phyloP scores from a whole-genome alignment of 2,329 filamentous ascomycete species.

The Berkeleyomyces rouxiae region DNA sequence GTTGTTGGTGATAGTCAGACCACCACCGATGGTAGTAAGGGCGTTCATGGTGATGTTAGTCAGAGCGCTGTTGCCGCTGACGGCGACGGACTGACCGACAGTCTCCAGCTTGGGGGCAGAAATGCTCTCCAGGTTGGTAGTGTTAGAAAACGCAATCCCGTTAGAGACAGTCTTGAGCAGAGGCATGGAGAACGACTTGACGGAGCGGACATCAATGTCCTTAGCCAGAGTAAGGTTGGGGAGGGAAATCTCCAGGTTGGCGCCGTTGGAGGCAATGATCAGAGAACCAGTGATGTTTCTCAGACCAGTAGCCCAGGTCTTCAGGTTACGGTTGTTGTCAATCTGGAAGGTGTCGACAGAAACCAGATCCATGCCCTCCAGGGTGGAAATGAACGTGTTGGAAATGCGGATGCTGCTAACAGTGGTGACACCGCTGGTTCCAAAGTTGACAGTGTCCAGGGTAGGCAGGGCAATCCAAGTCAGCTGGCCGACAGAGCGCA shows the following conservation, averaged over 20 bases:
- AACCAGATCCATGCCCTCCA: constrained; percentile 67
- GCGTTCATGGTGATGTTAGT: constrained; percentile 60
- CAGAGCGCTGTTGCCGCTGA: constrained; percentile 45
- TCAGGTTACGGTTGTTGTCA: constrained; percentile 77
- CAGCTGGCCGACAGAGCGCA: constrained; percentile 51
- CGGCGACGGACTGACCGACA: constrained; percentile 43
- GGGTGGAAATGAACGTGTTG: constrained; percentile 67
- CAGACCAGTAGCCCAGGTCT: constrained; percentile 59
- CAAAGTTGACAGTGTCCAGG: constrained; percentile 33
- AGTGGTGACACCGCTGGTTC: constrained; percentile 41
- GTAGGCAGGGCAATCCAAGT: constrained; percentile 54
- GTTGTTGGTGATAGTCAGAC: constrained; percentile 83
- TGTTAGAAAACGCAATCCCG: constrained; percentile 71
- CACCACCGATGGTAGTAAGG: constrained; percentile 56
- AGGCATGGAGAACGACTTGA: constrained; percentile 56
- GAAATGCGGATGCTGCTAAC: constrained; percentile 56
- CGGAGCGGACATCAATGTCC: constrained; percentile 48
- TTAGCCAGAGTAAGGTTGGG: constrained; percentile 52
- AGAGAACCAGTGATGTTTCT: constrained; percentile 56
- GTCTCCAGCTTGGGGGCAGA: constrained; percentile 52
- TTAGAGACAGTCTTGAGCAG: constrained; percentile 56
- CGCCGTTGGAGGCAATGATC: constrained; percentile 65
- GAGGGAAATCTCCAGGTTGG: constrained; percentile 53
- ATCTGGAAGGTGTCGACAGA: constrained; percentile 60
- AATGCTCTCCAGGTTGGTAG: constrained; percentile 46